Evolutionary conservation across 805 yeast species (phyloP).

Genomic region (Komagataella mondaviorum): DNA sequence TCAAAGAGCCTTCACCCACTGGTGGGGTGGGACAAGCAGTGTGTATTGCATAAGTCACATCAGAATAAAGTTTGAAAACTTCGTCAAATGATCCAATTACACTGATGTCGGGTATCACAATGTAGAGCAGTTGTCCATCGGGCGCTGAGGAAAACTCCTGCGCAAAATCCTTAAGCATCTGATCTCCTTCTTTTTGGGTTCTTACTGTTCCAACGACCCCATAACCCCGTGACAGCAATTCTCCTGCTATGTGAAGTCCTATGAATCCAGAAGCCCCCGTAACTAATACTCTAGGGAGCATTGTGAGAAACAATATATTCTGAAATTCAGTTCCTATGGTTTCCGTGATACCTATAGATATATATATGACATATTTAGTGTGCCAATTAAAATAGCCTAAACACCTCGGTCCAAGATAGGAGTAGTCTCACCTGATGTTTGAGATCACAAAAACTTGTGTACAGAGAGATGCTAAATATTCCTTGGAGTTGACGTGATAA

Average conservation of each 20-base stretch:
- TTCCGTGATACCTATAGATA: no score
- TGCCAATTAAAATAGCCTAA: no score
- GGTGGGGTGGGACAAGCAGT: constrained; percentile 24
- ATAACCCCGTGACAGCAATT: constrained; percentile 12
- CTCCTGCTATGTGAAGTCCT: constrained; percentile 15
- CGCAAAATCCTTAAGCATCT: not conserved
- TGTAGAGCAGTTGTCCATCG: constrained; percentile 12
- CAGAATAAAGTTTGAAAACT: constrained; percentile 22
- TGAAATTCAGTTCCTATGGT: not conserved
- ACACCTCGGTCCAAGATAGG: no score
- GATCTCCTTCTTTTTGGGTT: constrained; percentile 7
- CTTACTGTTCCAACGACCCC: constrained; percentile 17
- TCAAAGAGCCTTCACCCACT: constrained; percentile 17
- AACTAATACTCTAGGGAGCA: constrained; percentile 11
- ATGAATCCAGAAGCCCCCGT: constrained; percentile 22
- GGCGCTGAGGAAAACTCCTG: constrained; percentile 7
- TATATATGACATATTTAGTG: no score
- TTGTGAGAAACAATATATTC: not conserved
- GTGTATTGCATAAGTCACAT: constrained; percentile 21
- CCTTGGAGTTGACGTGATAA: no score
- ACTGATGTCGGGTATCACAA: constrained; percentile 19
- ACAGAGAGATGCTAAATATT: no score
- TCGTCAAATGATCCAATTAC: constrained; percentile 30
- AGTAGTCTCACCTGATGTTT: no score
- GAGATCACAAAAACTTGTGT: no score